Evolutionary conservation across 345 rosid genomes (phyloP), one percentile per base, ranked within the genome.

Genomic region (Sisymbrium altissimum): DNA sequence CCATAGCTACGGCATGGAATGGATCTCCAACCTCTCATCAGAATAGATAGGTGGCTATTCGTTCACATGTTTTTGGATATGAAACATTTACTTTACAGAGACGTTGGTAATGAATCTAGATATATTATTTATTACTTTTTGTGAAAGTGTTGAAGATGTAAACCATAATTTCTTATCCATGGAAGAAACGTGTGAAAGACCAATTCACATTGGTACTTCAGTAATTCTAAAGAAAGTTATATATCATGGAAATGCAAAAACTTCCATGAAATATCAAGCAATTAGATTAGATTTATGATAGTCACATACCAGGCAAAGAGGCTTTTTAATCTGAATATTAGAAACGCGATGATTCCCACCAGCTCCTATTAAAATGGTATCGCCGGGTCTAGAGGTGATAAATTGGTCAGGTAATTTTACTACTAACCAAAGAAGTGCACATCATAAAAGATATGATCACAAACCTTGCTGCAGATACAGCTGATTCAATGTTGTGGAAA

Each of bases 391-490:
- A 84, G 17, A 75, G 72, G 67, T 60, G 82, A 61, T 35, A 82
- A 64, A 14, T 53, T 29, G 17, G 81, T 73, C 33, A 80, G 78
- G 2, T 9, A 33, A 23, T 64, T 65, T 13, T 5, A 59, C 32
- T 2, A 36, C 36, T 23, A 70, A 18, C 29, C 29, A 58, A 49
- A 29, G 33, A 71, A 63, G 32, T 18, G 15, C 13, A 43, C 15
- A 76, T 0, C 18, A 35, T 11, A 49, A 80, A 12, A 57, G 64
- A 33, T 66, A 68, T 52, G 33, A 55, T 66, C 32, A 81, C 82
- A 76, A 80, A 91, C 99, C 99, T 92, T 17, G 99, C 97, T 32
- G 97, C 93, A 80, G 96, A 82, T 32, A 95, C 89, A 43, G 98
- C 99, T 46, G 80, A 73, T 74, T 88, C 95, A 65, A 92, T 82